phyloP scores from a whole-genome alignment of 2,329 filamentous ascomycete species.

The Exophiala aquamarina region DNA sequence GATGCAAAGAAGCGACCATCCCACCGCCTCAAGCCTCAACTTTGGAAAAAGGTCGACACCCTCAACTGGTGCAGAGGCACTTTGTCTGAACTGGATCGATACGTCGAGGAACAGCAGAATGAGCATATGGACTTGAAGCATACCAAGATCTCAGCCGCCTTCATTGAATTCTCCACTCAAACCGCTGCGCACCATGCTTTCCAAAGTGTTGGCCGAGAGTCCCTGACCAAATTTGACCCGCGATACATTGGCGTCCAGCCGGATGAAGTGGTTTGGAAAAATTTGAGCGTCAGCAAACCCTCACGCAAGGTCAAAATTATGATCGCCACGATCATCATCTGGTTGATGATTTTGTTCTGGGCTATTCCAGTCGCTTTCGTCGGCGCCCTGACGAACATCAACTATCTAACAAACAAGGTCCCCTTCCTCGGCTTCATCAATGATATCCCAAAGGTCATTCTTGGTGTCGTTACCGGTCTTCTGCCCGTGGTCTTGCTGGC shows the following conservation, averaged over 20 bases:
- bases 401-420: constrained; percentile 54
- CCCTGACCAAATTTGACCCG: constrained; percentile 83
- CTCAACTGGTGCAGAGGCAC: constrained; percentile 71
- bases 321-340: constrained; percentile 67
- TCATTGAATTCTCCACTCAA: constrained; percentile 84
- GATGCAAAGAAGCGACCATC: constrained; percentile 68
- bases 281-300: constrained; percentile 69
- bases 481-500: constrained; percentile 77
- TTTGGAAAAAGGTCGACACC: constrained; percentile 53
- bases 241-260: constrained; percentile 81
- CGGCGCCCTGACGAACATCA: constrained; percentile 83
- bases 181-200: constrained; percentile 81
- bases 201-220: constrained; percentile 48
- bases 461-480: constrained; percentile 81
- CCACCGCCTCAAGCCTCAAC: constrained; percentile 66
- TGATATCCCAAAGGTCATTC: constrained; percentile 65
- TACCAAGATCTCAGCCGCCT: constrained; percentile 71
- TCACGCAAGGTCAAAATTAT: constrained; percentile 63
- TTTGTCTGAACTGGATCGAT: constrained; percentile 68
- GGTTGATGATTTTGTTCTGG: constrained; percentile 84
- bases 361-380: constrained; percentile 73
- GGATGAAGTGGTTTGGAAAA: constrained; percentile 83
- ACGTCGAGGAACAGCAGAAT: constrained; percentile 65
- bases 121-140: constrained; percentile 65
- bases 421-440: constrained; percentile 73